Evolutionary conservation across 495 filamentous ascomycete genomes (phyloP).

Genomic region (Ascodesmis nigricans): DNA sequence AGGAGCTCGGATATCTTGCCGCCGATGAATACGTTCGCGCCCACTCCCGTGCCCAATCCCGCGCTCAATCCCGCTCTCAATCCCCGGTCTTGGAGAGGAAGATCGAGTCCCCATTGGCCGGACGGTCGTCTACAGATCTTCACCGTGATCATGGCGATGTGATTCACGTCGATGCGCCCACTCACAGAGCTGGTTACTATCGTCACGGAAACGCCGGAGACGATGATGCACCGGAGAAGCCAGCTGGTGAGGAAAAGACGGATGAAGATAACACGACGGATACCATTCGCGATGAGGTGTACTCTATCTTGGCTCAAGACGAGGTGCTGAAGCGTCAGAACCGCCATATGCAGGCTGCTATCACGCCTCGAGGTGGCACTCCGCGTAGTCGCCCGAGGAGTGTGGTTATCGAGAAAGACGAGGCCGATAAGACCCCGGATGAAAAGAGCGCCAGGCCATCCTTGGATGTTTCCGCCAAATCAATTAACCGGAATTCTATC

Average conservation of each 20-base stretch:
- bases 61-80: neutral
- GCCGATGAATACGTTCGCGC: constrained; percentile 22
- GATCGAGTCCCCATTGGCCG: neutral
- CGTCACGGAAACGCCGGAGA: constrained; percentile 42
- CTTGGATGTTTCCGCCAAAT: neutral
- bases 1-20: constrained; percentile 25
- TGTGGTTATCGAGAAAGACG: constrained; percentile 38
- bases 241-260: constrained; percentile 36
- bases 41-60: constrained; percentile 8
- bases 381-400: constrained; percentile 43
- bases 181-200: constrained; percentile 1
- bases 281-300: too few species aligned
- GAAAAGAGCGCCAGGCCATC: constrained; percentile 17
- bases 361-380: constrained; percentile 31
- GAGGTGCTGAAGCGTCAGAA: constrained; percentile 57
- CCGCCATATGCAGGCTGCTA: constrained; percentile 34
- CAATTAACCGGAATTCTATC: constrained; percentile 16
- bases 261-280: constrained; percentile 31
- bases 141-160: constrained; percentile 3
- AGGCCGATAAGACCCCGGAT: constrained; percentile 18
- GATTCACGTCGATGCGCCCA: constrained; percentile 7
- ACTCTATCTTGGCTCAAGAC: constrained; percentile 75
- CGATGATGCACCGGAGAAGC: constrained; percentile 25
- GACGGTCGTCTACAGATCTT: neutral
- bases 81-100: neutral